Evolutionary conservation across 768 basidiomycete genomes (phyloP), one percentile per base, ranked within the genome.

Genomic region (Tulasnella sp.): DNA sequence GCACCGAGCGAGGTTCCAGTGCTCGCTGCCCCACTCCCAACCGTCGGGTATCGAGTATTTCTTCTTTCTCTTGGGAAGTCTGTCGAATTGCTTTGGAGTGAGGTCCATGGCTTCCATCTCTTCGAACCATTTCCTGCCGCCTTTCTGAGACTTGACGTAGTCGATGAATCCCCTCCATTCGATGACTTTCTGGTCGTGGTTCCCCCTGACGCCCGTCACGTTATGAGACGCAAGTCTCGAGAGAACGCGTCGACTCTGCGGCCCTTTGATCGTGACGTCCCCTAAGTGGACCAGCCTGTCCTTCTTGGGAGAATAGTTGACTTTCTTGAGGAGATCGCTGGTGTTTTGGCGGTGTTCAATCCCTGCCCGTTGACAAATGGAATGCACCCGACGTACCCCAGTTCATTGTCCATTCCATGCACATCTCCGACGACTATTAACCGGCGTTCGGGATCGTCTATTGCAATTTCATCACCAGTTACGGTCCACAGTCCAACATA

Each of bases 111-210:
- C 69, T 67, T 79, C 79, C 36, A 79, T 44, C 32, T 74, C 71
- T 8, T 79, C 74, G 6, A 94, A 83, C 88, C 91, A 94, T 32
- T 81, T 77, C 83, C 77, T 84, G n/a, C 82, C 84, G 7, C 77
- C 80, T 0, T 82, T 80, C 32, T 84, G 78, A 8, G 79, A 74
- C 16, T 79, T 74, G 71, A 95, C 87, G 92, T 93, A 96, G 19
- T 90, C 83, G 67, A 91, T 85, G 93, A 94, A 98, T 1, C 84
- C 82, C 32, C 88, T 84, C 95, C 95, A 97, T 80, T 96, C 91
- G 62, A 98, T 84, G 59, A 95, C 87, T 74, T 85, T 85, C 80
- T 98, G 94, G 81, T 98, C 95, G 77, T 98, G 93, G 78, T 98
- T 98, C 0, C 96, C 95, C 36, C 95, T 87, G 3, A 97, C 93